A percentile compares a stretch with the other conserved stretches of the same genome.
Evolutionary conservation across 345 rosid genomes (phyloP).

Genomic region (Camelina laxa): DNA sequence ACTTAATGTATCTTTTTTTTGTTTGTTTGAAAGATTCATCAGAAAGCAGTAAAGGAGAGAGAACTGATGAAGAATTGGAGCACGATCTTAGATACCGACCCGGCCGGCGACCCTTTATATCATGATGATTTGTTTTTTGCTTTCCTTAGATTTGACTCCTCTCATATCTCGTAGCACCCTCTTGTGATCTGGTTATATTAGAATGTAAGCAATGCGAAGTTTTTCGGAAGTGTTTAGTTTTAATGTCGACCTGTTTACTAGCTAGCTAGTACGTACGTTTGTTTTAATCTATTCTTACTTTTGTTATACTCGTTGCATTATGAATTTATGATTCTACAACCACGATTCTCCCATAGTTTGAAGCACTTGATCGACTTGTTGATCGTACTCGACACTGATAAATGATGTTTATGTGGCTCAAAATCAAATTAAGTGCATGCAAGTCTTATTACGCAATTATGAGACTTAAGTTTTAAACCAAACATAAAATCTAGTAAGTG

Average conservation of each 20-base stretch:
- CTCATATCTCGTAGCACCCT: slow-evolving; percentile 19
- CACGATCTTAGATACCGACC: slow-evolving; percentile 3
- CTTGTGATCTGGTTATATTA: slow-evolving; percentile 21
- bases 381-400: neutral
- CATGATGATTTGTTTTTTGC: neutral
- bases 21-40: slow-evolving; percentile 13
- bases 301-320: neutral
- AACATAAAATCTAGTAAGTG: slow-evolving; percentile 5
- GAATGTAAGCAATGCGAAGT: slow-evolving; percentile 10
- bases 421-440: slow-evolving; percentile 18
- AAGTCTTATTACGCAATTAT: neutral
- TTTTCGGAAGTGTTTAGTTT: slow-evolving; percentile 7
- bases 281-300: slow-evolving; percentile 4
- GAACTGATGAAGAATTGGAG: neutral
- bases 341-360: neutral
- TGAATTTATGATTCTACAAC: slow-evolving; percentile 7
- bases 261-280: slow-evolving; percentile 13
- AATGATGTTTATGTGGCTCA: neutral
- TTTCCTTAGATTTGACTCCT: slow-evolving; percentile 4
- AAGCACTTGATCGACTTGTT: slow-evolving; percentile 16
- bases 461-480: no score
- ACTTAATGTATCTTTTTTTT: neutral
- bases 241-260: slow-evolving; percentile 1
- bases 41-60: slow-evolving; percentile 22
- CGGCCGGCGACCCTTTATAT: slow-evolving; percentile 6